Base-by-base conservation (phyloP, 768 basidiomycete species). In the Suillus placidus region DNA sequence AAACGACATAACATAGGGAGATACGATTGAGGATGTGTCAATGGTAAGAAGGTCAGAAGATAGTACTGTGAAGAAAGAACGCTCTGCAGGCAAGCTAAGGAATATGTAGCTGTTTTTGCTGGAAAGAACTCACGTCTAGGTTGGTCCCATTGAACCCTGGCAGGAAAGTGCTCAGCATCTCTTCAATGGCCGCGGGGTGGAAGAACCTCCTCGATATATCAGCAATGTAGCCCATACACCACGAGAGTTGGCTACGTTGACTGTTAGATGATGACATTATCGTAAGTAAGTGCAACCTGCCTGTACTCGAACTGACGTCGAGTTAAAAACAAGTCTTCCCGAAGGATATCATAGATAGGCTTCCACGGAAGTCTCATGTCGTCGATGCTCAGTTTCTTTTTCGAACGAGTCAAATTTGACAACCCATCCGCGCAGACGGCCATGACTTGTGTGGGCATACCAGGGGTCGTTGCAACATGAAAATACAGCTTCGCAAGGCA, bases 161-260 rank as follows among this genome's bases (percentile, higher is more conserved):
- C 12, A 97, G 79, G 73, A 96, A 94, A 0, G 85, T 88, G n/a
- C 89, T 82, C 37, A 97, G 85, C 93, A 97, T 96, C 70, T 93
- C 91, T 69, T 90, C 87, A 62, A 89, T 89, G 40, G 93, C 90
- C 49, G 91, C 87, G 20, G 94, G 94, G 70, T 95, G 94, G 78
- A 95, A 96, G 83, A 96, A 96, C 62, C 91, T 82, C 62, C 92
- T 86, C 54, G 86, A 81, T 71, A 82, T 83, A 43, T 88, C 85
- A 37, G 89, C 88, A 66, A 92, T 82, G 69, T 86, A 86, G 4
- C 88, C 90, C 88, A 91, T 87, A 70, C 86, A 90, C 86, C 87
- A 91, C 20, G 90, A 85, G n/a, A 88, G 76, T 78, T 91, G 90
- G 67, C 90, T 91, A 67, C 30, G 63, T 40, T 34, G 52, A 58